Evolutionary conservation across 176 grass and related monocot species (phyloP), one percentile per base, ranked within the genome.

Genomic region (Rhynchospora tenuis): DNA sequence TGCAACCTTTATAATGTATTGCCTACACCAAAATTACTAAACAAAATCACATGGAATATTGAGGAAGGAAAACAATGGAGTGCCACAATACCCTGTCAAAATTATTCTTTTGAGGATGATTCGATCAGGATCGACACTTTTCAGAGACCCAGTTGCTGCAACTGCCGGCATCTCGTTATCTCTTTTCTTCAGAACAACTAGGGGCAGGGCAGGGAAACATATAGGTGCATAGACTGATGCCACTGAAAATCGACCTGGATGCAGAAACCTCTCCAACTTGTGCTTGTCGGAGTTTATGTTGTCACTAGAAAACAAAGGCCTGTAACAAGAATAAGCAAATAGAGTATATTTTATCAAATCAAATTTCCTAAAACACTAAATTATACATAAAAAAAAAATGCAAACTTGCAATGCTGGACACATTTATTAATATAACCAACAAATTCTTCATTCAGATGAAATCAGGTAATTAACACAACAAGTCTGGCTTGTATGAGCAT

Each of bases 251-350:
- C 88, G 92, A 12, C 96, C 96, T 20, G 92, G 91, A 58, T 98
- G 96, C 66, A 98, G 71, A 95, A 98, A 98, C 68, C 86, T 91
- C 79, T 98, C 96, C 96, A 95, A 94, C 80, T 98, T 98, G 83
- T 98, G 92, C 87, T 98, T 98, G 88, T 98, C 90, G 52, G 86
- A 95, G 84, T 98, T 95, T 70, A 98, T 91, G 58, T 86, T 91
- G 68, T 98, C 96, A 5, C 89, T 89, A 75, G 96, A 98, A 88
- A 98, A 98, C 67, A 98, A 28, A 55, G 96, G 96, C 91, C 96
- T 98, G 74, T 15, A 19, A 64, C 59, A 42, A 44, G 17, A 84
- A 72, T 71, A 17, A 59, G 28, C 42, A 57, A 66, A 45, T 38
- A 27, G 20, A 9, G 45, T 62, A 81, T 66, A 83, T 38, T 68